Evolutionary conservation across 768 basidiomycete species (phyloP), one percentile per base, ranked within the genome.

Genomic region (Lyophyllum atratum): DNA sequence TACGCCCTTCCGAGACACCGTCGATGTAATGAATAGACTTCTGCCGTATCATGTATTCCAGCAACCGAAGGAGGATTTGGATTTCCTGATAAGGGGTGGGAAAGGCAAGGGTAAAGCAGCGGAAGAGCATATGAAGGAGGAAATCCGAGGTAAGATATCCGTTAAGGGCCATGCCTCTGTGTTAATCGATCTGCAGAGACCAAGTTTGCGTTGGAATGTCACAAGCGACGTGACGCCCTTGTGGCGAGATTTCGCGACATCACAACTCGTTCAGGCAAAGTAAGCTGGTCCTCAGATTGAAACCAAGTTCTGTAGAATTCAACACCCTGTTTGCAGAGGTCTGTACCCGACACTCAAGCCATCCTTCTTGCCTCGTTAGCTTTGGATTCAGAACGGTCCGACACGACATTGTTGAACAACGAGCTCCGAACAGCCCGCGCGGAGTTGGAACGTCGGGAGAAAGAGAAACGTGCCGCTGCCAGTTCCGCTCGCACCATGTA

Each of bases 31-130:
- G 22, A 79, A 82, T n/a, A 81, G 90, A 49, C 76, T 93, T 21
- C 74, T 93, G 21, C 90, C 92, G 0, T 93, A 90, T 64, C 92
- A 93, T 65, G 71, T 93, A 49, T 91, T 87, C 61, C 88, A 88
- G 60, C 87, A 90, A 57, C 90, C 90, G 0, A 72, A 71, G 55
- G 85, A 87, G 44, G 92, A 93, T 61, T 61, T 90, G 60, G 69
- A 73, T 31, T 22, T 53, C 11, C 22, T 74, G 49, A 59, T 64
- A 39, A 56, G 63, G 26, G 66, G 76, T 29, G 61, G 68, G 48
- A 90, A 90, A 68, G 85, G 86, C 12, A 91, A 91, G 66, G 79
- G 76, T 55, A 90, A 82, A 63, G 87, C 82, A 3, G 76, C 69
- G 17, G 68, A 69, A 28, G 61, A 71, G 25, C 79, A 82, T 49